Conservation (phyloP, 805 yeast species). For the Suhomyces prunicola region DNA sequence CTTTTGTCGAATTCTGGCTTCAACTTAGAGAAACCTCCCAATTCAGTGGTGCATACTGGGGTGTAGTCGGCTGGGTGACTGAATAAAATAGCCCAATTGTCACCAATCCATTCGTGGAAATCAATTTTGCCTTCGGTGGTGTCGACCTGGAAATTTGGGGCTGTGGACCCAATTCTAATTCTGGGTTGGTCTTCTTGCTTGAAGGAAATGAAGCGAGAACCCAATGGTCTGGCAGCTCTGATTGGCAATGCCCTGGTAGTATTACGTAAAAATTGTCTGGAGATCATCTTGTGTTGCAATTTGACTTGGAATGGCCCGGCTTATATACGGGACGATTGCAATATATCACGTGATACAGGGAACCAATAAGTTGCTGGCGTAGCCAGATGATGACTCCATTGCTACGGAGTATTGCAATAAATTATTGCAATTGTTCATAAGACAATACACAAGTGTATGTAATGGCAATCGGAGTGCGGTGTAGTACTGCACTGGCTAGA, state of each 20-base stretch:
- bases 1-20: conserved; percentile 67
- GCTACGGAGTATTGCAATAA: not conserved
- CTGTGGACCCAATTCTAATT: conserved; percentile 56
- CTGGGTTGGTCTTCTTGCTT: conserved; percentile 40
- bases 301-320: not conserved
- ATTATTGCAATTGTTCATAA: not conserved
- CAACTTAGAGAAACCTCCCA: conserved; percentile 71
- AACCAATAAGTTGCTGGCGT: not conserved
- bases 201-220: conserved; percentile 26
- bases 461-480: no score
- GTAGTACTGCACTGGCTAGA: no score
- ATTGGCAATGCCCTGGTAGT: conserved; percentile 3
- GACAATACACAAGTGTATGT: no score
- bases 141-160: conserved; percentile 65
- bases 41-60: conserved; percentile 76
- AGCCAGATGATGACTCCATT: not conserved
- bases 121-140: conserved; percentile 61
- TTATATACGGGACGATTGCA: conserved; percentile 2
- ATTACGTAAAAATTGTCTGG: conserved; percentile 19
- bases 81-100: conserved; percentile 64
- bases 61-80: conserved; percentile 79
- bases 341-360: conserved; percentile 1
- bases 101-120: conserved; percentile 61
- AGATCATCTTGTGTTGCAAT: conserved; percentile 12
- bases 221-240: not conserved